Base-by-base conservation (phyloP, 345 rosid species). In the Acer campestre region DNA sequence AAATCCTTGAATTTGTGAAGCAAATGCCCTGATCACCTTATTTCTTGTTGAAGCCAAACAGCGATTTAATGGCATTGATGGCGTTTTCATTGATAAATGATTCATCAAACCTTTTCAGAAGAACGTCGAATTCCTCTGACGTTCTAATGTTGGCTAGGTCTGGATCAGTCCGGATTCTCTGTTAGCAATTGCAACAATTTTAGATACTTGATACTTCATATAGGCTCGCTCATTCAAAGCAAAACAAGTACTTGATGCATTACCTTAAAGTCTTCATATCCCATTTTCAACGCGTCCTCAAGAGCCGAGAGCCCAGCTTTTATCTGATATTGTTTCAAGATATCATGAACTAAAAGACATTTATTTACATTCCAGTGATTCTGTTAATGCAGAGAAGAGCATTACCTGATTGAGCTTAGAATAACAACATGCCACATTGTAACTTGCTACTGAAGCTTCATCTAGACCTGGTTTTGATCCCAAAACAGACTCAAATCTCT, bases 81-180 rank as follows among this genome's bases (percentile, higher is more conserved):
- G 99, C 98, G 69, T 86, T 91, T 88, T 94, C 97, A 14, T 96
- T 94, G 91, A 94, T 94, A 80, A 92, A 96, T 10, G 99, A 94
- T 84, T 96, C 99, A 18, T 96, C 99, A 40, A 87, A 96, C 77
- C 87, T 88, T 84, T 92, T 92, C 80, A 94, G 68, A 55, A 96
- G 91, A 70, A 85, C 79, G 25, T 96, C 90, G 6, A 96, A 94
- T 55, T 89, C 89, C 80, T 87, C 82, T 0, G 94, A 87, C 2
- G 76, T 80, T 82, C 98, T 91, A 23, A 94, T 7, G 70, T 86
- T 90, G 71, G 75, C 89, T 7, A 96, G 80, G 78, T 96, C 99
- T 35, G 99, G 98, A 85, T 96, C 99, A 29, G 86, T 80, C 80
- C 95, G 86, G 83, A 94, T 88, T 87, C 95, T 88, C 98, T 96